Percentiles rank a stretch among this genome's conserved stretches.
These are phyloP conservation scores for Protomyces arabidopsidicola DNA, from an alignment of 1,139 yeast genomes.

Conservation along the genomic window DNA sequence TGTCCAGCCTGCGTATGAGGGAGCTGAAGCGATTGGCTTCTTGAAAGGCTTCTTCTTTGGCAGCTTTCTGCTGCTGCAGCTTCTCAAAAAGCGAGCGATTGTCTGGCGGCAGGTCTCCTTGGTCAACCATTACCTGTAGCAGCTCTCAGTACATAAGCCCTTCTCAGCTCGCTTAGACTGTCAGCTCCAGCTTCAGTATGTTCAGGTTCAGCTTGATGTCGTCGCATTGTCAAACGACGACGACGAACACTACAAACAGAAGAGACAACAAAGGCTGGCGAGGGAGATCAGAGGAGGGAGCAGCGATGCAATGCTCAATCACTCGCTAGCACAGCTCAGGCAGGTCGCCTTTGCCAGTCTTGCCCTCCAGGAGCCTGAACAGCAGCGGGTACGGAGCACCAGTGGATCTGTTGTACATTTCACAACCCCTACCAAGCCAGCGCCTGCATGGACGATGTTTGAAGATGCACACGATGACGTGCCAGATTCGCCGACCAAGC, in stretches of 20 bases:
- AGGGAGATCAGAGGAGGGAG: background rate
- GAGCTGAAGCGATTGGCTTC: conserved; percentile 33
- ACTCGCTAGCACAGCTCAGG: conserved; percentile 19
- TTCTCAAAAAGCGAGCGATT: conserved; percentile 34
- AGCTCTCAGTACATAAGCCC: background rate
- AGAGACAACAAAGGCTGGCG: background rate
- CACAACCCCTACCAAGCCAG: background rate
- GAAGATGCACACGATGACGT: background rate
- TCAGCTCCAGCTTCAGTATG: too few species aligned
- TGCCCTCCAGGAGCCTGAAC: background rate
- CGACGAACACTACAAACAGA: background rate
- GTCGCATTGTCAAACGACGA: background rate
- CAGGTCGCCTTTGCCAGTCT: conserved; percentile 9
- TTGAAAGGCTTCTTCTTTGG: conserved; percentile 34
- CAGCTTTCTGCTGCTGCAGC: conserved; percentile 34
- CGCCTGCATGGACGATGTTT: background rate
- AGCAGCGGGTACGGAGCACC: background rate
- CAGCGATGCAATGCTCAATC: conserved; percentile 26
- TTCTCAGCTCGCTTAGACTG: too few species aligned
- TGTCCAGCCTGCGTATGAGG: conserved; percentile 35
- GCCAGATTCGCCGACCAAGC: background rate
- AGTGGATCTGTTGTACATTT: background rate
- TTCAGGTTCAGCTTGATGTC: background rate
- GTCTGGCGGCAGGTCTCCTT: conserved; percentile 20
- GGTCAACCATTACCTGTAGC: background rate